Evolutionary conservation across 345 rosid genomes (phyloP).

Genomic region (Euphorbia tirucalli): DNA sequence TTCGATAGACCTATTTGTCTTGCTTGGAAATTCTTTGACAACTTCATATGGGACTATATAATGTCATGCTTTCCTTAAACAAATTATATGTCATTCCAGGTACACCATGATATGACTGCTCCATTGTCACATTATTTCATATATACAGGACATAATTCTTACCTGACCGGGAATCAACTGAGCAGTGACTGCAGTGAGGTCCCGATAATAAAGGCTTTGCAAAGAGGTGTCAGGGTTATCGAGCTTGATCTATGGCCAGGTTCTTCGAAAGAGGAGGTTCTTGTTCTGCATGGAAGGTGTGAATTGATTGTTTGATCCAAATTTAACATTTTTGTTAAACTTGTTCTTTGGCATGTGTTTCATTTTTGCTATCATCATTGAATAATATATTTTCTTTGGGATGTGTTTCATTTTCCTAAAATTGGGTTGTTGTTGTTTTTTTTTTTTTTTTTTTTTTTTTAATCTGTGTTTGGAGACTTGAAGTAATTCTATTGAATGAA

Average conservation of each 20-base stretch:
- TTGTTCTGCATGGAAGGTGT: slow-evolving; percentile 93
- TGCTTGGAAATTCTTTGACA: neutral
- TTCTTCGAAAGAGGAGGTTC: slow-evolving; percentile 56
- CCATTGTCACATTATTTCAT: slow-evolving; percentile 89
- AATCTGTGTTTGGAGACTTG: too few relatives aligned
- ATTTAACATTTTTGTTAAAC: neutral
- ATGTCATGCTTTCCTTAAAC: slow-evolving; percentile 9
- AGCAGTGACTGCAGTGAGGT: slow-evolving; percentile 93
- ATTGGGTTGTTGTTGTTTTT: too few relatives aligned
- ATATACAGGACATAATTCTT: slow-evolving; percentile 90
- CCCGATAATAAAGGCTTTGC: slow-evolving; percentile 74
- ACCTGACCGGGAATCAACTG: slow-evolving; percentile 87
- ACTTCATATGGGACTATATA: neutral
- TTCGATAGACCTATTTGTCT: neutral
- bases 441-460: too few relatives aligned
- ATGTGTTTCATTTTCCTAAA: too few relatives aligned
- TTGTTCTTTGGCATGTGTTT: too few relatives aligned
- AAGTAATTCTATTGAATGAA: too few relatives aligned
- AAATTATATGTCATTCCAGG: slow-evolving; percentile 46
- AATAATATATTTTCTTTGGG: too few relatives aligned
- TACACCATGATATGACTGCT: slow-evolving; percentile 81
- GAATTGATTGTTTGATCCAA: neutral
- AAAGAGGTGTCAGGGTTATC: slow-evolving; percentile 81
- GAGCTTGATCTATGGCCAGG: slow-evolving; percentile 98
- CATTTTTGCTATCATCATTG: too few relatives aligned